Evolutionary conservation across 164 flowering plant genomes (phyloP).

Genomic region (Stephania cephalantha): DNA sequence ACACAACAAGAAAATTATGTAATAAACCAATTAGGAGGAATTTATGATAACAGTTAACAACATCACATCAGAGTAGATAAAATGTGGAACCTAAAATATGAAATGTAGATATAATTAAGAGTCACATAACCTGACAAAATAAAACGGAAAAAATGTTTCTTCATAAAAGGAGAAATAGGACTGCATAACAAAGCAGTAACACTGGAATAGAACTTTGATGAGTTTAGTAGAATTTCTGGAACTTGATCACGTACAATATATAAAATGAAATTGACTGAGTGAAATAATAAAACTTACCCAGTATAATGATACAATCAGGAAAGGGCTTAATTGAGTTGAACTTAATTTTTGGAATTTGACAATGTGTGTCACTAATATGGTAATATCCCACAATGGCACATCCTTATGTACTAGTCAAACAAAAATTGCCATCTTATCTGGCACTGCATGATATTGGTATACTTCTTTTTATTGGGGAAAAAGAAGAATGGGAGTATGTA

Average conservation of each 20-base stretch:
- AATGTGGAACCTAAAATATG: neutral
- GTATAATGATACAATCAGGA: neutral
- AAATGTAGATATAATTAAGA: neutral
- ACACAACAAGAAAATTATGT: neutral
- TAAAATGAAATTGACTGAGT: neutral
- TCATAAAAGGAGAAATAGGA: too few relatives aligned
- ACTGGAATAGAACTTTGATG: too few relatives aligned
- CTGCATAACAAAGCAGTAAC: too few relatives aligned
- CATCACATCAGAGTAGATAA: neutral
- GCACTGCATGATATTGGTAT: neutral
- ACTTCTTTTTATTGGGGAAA: too few relatives aligned
- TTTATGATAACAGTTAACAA: neutral
- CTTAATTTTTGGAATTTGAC: neutral
- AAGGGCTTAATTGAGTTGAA: neutral
- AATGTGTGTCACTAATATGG: neutral
- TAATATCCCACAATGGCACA: too few relatives aligned
- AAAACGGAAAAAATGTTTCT: neutral
- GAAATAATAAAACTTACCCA: too few relatives aligned
- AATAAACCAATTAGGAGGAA: too few relatives aligned
- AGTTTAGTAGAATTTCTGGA: too few relatives aligned
- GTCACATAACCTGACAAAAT: neutral
- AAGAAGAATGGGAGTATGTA: too few relatives aligned
- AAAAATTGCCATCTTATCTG: neutral
- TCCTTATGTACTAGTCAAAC: neutral
- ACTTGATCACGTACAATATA: too few relatives aligned